Percentiles rank a stretch among this genome's conserved stretches.
phyloP scores from a whole-genome alignment of 2,329 filamentous ascomycete genomes.

The Botrytis porri region DNA sequence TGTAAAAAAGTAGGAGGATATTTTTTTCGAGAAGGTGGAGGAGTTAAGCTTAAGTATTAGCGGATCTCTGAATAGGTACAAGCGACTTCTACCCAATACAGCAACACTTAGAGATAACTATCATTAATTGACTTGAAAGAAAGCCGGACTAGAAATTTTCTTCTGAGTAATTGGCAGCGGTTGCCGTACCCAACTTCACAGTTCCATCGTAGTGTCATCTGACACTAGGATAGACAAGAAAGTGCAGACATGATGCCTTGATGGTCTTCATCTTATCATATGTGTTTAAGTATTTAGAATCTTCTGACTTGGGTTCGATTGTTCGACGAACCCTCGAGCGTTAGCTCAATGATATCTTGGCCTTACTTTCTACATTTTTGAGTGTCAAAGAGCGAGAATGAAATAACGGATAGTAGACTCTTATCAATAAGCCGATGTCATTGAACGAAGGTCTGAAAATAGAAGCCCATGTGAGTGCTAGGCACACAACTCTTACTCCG shows the following conservation, averaged over 20 bases:
- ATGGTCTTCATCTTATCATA: neutral
- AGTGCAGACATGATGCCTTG: neutral
- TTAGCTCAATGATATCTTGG: neutral
- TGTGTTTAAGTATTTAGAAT: neutral
- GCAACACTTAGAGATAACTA: neutral
- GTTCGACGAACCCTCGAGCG: neutral
- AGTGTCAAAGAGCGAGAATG: neutral
- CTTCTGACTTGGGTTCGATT: neutral
- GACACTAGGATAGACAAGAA: neutral
- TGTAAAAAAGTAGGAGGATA: neutral
- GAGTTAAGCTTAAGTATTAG: neutral
- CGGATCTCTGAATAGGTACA: neutral
- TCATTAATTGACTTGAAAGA: neutral
- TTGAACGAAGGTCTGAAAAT: rapidly evolving
- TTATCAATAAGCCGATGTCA: neutral
- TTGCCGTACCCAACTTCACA: neutral
- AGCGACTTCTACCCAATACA: neutral
- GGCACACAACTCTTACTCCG: neutral
- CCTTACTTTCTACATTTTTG: neutral
- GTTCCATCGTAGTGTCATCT: neutral
- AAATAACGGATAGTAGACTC: neutral
- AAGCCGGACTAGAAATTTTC: rapidly evolving
- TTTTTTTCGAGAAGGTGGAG: neutral
- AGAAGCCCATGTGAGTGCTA: neutral
- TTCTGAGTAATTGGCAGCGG: neutral